Percentiles rank a stretch among this genome's conserved stretches.
These are phyloP conservation scores for Rhodotorula sp. DNA, from an alignment of 1,284 basidiomycete species.

Conservation along the genomic window DNA sequence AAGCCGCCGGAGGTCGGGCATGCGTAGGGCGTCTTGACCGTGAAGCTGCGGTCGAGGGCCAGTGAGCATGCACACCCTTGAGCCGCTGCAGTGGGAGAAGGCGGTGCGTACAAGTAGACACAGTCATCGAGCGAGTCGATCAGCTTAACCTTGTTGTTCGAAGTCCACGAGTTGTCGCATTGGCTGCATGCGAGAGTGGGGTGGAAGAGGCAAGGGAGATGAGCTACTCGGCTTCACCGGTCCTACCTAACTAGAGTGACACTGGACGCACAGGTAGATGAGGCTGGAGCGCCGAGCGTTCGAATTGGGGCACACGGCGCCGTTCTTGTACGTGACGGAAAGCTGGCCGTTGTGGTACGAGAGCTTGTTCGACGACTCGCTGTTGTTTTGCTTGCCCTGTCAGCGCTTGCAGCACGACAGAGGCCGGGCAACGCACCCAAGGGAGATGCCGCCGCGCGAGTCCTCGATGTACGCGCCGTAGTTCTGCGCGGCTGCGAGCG, in stretches of 20 bases:
- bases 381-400: slow-evolving; percentile 45
- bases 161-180: slow-evolving; percentile 70
- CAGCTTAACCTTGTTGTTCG: slow-evolving; percentile 61
- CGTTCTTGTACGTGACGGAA: slow-evolving; percentile 60
- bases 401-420: too few relatives aligned
- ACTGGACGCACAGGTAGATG: slow-evolving; percentile 64
- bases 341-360: slow-evolving; percentile 57
- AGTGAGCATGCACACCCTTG: neutral
- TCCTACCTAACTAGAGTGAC: too few relatives aligned
- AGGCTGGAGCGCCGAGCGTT: slow-evolving; percentile 61
- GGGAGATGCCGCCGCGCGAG: slow-evolving; percentile 66
- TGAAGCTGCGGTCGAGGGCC: slow-evolving; percentile 9
- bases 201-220: slow-evolving; percentile 60
- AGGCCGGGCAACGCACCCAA: slow-evolving; percentile 55
- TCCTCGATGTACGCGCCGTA: slow-evolving; percentile 66
- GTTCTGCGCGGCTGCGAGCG: slow-evolving; percentile 55
- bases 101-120: slow-evolving; percentile 27
- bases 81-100: neutral
- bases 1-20: slow-evolving; percentile 53
- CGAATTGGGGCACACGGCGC: slow-evolving; percentile 61
- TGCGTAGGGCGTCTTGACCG: slow-evolving; percentile 25
- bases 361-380: slow-evolving; percentile 65
- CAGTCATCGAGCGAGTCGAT: slow-evolving; percentile 18
- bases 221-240: too few relatives aligned
- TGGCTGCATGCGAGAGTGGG: slow-evolving; percentile 57